These are phyloP conservation scores for Plectosphaerella plurivora DNA, from an alignment of 2,329 filamentous ascomycete species.

Conservation along the genomic window DNA sequence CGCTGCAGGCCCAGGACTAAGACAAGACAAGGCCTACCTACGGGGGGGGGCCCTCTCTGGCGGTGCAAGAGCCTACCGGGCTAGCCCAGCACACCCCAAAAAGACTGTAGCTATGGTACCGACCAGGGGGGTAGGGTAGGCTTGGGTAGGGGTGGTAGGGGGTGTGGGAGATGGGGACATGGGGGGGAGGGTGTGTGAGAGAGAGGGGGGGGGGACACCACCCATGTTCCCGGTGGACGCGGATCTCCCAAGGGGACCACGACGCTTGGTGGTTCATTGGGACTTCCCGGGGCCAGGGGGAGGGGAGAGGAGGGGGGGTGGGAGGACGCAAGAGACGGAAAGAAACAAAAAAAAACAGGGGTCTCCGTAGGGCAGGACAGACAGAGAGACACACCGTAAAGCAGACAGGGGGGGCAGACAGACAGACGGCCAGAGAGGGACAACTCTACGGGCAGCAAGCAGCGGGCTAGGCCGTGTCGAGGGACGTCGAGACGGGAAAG, in stretches of 20 bases:
- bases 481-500: not conserved
- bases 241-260: constrained; percentile 1
- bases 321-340: not conserved
- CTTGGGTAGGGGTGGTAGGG: no score
- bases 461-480: not conserved
- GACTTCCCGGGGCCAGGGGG: no score
- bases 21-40: no score
- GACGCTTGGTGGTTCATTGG: no score
- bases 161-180: not conserved
- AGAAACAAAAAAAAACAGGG: not conserved
- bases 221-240: constrained; percentile 4
- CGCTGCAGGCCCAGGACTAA: no score
- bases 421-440: not conserved
- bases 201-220: not conserved
- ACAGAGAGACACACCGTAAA: not conserved
- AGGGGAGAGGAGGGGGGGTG: no score
- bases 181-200: not conserved
- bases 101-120: not conserved
- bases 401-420: not conserved
- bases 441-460: not conserved
- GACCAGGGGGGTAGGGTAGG: not conserved
- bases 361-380: not conserved
- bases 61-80: not conserved
- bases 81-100: no score
- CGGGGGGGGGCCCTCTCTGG: not conserved